Percentiles rank a stretch among this genome's conserved stretches.
phyloP scores from a whole-genome alignment of 257 asterid species.

The Datura wrightii region DNA sequence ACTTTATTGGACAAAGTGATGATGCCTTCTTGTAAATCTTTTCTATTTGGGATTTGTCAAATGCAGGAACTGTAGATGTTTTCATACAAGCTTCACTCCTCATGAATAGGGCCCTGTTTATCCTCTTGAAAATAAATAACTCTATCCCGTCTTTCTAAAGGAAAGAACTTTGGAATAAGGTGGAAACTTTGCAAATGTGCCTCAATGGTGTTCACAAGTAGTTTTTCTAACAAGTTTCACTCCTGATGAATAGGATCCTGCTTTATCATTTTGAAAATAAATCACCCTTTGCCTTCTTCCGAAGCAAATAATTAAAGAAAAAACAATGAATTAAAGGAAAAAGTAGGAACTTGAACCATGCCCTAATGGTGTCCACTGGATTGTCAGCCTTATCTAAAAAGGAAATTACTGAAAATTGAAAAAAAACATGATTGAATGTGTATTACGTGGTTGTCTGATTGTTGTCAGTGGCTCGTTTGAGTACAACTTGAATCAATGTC shows the following conservation, averaged over 20 bases:
- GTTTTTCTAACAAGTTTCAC: not conserved
- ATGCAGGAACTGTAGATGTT: not conserved
- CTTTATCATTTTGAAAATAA: slow-evolving; percentile 6
- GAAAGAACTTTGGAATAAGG: not conserved
- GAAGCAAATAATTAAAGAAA: not conserved
- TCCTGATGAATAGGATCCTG: not conserved
- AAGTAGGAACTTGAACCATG: not conserved
- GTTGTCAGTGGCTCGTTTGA: slow-evolving; percentile 4
- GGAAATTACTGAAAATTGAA: not conserved
- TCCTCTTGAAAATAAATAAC: not conserved
- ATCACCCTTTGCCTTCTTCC: slow-evolving; percentile 7
- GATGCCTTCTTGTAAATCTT: not conserved
- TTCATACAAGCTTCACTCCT: not conserved
- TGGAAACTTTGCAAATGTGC: not conserved
- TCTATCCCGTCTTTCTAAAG: not conserved
- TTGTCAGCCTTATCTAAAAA: not conserved
- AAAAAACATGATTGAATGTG: not conserved
- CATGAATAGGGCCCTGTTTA: not conserved
- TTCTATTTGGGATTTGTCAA: not conserved
- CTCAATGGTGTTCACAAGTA: not conserved
- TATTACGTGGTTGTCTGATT: not conserved
- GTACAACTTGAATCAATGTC: slow-evolving; percentile 1
- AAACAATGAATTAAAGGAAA: not conserved
- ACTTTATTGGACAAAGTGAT: not conserved
- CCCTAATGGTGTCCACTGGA: not conserved